Conservation (phyloP, 352 stramenopile species). For the Globisporangium recalcitrans region DNA sequence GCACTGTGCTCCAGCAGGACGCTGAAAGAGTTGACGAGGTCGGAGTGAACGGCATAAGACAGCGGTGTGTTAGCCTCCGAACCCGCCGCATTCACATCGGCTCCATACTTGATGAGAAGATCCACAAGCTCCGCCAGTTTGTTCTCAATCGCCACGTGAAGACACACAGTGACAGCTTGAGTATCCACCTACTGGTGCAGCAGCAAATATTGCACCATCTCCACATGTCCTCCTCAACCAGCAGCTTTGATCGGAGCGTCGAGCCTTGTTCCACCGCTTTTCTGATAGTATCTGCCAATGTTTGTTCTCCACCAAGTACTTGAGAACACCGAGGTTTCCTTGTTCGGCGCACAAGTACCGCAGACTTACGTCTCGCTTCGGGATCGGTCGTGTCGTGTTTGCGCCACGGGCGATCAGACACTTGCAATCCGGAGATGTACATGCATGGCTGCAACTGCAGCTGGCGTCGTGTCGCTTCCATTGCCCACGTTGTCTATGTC, state of each 20-base stretch:
- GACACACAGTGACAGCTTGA: neutral
- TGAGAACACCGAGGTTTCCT: constrained; percentile 6
- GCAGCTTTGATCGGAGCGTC: neutral
- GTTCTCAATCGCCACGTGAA: neutral
- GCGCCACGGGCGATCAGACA: neutral
- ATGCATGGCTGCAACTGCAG: neutral
- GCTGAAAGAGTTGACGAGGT: neutral
- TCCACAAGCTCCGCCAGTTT: neutral
- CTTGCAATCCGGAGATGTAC: neutral
- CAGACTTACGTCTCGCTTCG: neutral
- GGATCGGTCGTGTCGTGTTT: neutral
- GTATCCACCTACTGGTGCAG: neutral
- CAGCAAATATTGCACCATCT: neutral
- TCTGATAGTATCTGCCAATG: neutral
- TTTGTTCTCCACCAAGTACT: constrained; percentile 8
- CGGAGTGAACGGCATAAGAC: neutral
- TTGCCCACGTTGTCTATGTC: neutral
- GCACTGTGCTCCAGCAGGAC: neutral
- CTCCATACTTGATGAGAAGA: neutral
- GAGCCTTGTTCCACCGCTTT: neutral
- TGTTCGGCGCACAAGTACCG: constrained; percentile 2
- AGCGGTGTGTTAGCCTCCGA: neutral
- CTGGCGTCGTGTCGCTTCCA: neutral
- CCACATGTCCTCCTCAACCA: neutral
- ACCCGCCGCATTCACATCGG: neutral